These are phyloP conservation scores for Meyerozyma smithsonii DNA, from an alignment of 1,139 yeast genomes.

Conservation along the genomic window DNA sequence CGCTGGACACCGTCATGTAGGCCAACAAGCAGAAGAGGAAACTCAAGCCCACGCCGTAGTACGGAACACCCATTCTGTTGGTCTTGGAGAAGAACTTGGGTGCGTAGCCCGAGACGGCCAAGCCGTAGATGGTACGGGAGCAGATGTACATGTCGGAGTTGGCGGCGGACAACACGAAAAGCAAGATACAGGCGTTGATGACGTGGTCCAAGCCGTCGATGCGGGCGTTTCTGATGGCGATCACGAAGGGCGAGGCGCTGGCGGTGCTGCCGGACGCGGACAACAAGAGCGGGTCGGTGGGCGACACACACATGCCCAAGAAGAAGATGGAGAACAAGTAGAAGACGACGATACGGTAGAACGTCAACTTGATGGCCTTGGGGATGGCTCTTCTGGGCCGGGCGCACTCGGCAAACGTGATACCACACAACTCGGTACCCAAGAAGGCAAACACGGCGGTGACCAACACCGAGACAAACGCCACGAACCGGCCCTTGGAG, in stretches of 20 bases:
- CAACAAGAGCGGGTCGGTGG: conserved; percentile 52
- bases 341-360: conserved; percentile 70
- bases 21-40: conserved; percentile 28
- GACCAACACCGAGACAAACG: conserved; percentile 63
- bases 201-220: conserved; percentile 42
- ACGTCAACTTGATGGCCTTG: conserved; percentile 69
- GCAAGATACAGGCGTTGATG: conserved; percentile 41
- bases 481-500: conserved; percentile 52
- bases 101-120: conserved; percentile 44
- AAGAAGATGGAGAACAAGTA: conserved; percentile 63
- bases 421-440: conserved; percentile 71
- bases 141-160: conserved; percentile 47
- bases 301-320: conserved; percentile 73
- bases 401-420: conserved; percentile 73
- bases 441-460: conserved; percentile 72
- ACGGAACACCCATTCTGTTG: conserved; percentile 64
- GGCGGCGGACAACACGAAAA: conserved; percentile 44
- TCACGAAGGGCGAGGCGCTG: conserved; percentile 72
- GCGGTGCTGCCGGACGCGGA: conserved; percentile 47
- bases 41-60: conserved; percentile 32
- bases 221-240: conserved; percentile 43
- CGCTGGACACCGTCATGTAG: conserved; percentile 23
- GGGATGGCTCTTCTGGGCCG: conserved; percentile 76
- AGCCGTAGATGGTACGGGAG: conserved; percentile 42
- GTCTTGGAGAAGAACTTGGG: conserved; percentile 47